phyloP scores from a whole-genome alignment of 2,329 filamentous ascomycete genomes.

The Fusarium equiseti region DNA sequence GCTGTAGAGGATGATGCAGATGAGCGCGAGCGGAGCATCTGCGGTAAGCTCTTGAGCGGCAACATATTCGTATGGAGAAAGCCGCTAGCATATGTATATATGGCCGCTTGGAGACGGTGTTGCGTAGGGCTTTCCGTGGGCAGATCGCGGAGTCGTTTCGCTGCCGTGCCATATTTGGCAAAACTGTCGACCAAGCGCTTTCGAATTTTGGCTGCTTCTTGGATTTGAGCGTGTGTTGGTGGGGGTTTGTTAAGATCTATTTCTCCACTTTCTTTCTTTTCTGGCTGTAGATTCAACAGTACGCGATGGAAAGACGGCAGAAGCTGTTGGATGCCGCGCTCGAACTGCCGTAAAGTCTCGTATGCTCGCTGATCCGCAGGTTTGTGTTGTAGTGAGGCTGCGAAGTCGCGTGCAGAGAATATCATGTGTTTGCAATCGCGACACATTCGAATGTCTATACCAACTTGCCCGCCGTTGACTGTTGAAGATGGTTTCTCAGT shows the following conservation, averaged over 20 bases:
- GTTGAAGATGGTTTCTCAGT: constrained; percentile 57
- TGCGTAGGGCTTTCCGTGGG: constrained; percentile 80
- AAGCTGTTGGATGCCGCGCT: constrained; percentile 84
- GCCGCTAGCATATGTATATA: constrained; percentile 83
- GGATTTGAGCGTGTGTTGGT: constrained; percentile 74
- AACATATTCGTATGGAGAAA: constrained; percentile 94
- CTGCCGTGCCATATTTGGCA: constrained; percentile 85
- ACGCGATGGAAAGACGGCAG: constrained; percentile 87
- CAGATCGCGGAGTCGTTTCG: constrained; percentile 83
- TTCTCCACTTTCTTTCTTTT: constrained; percentile 55
- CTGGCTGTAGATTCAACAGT: constrained; percentile 75
- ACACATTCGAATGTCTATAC: constrained; percentile 90
- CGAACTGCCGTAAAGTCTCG: constrained; percentile 86
- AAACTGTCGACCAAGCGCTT: constrained; percentile 91
- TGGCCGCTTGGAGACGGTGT: constrained; percentile 79
- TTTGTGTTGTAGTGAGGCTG: constrained; percentile 73
- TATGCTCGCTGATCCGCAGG: constrained; percentile 84
- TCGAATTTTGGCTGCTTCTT: constrained; percentile 89
- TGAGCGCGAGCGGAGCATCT: constrained; percentile 66
- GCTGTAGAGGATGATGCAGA: constrained; percentile 49
- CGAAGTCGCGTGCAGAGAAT: constrained; percentile 80
- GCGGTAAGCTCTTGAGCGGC: constrained; percentile 80
- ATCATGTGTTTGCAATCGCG: constrained; percentile 80
- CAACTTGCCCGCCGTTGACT: constrained; percentile 63
- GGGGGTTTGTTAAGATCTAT: constrained; percentile 57